Evolutionary conservation across 2,329 filamentous ascomycete species (phyloP).

Genomic region (Curvularia sp.): DNA sequence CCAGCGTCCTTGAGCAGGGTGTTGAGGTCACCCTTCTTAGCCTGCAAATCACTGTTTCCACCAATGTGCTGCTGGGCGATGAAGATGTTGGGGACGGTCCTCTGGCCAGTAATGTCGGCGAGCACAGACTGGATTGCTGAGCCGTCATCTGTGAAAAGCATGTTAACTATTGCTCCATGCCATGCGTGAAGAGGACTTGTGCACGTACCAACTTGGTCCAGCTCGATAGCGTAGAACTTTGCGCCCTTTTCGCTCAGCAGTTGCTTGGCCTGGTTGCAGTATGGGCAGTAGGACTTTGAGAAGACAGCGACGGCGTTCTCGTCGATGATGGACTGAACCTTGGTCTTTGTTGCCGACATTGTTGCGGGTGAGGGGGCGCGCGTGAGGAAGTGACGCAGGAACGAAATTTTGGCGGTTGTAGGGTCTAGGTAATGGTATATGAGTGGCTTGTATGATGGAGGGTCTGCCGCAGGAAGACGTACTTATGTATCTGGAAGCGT

Average conservation of each 20-base stretch:
- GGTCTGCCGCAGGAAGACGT: neutral
- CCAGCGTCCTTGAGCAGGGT: constrained; percentile 68
- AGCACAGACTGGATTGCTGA: constrained; percentile 83
- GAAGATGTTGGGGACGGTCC: constrained; percentile 94
- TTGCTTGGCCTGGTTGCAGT: constrained; percentile 82
- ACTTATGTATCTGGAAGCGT: neutral
- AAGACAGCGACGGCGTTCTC: constrained; percentile 93
- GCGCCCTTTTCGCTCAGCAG: constrained; percentile 74
- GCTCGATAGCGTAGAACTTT: constrained; percentile 78
- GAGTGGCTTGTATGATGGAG: neutral
- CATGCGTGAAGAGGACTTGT: neutral
- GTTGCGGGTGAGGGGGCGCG: constrained; percentile 64
- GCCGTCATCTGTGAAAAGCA: constrained; percentile 71
- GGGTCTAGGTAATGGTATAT: constrained; percentile 4
- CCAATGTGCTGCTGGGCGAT: constrained; percentile 92
- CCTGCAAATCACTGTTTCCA: constrained; percentile 89
- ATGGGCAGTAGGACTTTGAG: constrained; percentile 96
- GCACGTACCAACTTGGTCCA: constrained; percentile 80
- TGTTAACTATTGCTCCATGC: neutral
- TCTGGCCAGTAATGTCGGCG: constrained; percentile 78
- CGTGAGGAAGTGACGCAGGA: constrained; percentile 76
- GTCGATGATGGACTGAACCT: constrained; percentile 86
- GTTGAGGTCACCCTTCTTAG: constrained; percentile 69
- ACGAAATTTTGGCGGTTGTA: constrained; percentile 63
- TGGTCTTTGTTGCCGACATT: constrained; percentile 84